Evolutionary conservation across 2,329 filamentous ascomycete genomes (phyloP).

Genomic region (Dryadomyces sulphureus): DNA sequence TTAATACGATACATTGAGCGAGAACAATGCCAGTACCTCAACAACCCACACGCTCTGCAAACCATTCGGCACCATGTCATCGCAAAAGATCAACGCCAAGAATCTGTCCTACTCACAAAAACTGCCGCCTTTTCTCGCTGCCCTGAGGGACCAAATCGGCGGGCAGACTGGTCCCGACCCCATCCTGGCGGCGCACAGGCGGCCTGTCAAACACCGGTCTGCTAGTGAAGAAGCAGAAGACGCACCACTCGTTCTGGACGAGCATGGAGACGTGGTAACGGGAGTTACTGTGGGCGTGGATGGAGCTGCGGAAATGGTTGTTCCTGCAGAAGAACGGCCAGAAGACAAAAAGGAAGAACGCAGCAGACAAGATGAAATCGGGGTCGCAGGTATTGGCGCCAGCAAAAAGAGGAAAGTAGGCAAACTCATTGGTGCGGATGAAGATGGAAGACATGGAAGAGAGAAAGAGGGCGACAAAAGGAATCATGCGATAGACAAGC

Average conservation of each 20-base stretch:
- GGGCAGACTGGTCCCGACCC: conserved; percentile 35
- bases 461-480: conserved; percentile 10
- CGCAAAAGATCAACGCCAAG: conserved; percentile 49
- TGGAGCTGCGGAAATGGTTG: conserved; percentile 22
- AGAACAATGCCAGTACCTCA: not conserved
- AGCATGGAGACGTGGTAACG: conserved; percentile 48
- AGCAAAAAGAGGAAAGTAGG: conserved; percentile 41
- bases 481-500: conserved; percentile 1
- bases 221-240: conserved; percentile 62
- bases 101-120: conserved; percentile 51
- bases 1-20: not conserved
- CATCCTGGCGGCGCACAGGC: conserved; percentile 31
- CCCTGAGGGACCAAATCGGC: conserved; percentile 37
- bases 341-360: conserved; percentile 5
- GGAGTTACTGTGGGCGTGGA: conserved; percentile 23
- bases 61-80: not conserved
- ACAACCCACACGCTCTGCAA: not conserved
- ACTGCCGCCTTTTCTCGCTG: conserved; percentile 46
- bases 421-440: conserved; percentile 30
- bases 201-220: conserved; percentile 38
- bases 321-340: not conserved
- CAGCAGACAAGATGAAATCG: conserved; percentile 12
- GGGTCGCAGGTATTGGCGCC: conserved; percentile 23
- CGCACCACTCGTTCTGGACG: conserved; percentile 59
- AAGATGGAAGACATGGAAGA: conserved; percentile 16